phyloP scores from a whole-genome alignment of 352 stramenopile species.

The Paralagenidium karlingii region DNA sequence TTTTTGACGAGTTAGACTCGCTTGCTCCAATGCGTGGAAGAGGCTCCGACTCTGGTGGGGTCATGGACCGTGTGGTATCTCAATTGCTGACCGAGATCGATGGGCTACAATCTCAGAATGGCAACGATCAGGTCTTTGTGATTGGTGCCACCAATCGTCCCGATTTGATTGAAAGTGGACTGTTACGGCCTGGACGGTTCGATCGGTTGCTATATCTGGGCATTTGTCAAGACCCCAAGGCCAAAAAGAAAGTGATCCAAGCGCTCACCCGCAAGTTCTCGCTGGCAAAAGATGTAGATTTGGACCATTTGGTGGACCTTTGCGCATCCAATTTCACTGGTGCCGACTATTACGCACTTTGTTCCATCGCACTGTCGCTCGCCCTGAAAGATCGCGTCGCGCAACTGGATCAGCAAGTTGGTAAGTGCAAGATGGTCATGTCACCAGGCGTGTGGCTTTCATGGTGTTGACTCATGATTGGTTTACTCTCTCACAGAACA shows the following conservation, averaged over 20 bases:
- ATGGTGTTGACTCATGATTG: not conserved
- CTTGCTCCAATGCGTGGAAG: conserved; percentile 81
- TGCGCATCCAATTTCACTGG: conserved; percentile 66
- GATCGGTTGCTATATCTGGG: conserved; percentile 72
- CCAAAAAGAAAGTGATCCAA: conserved; percentile 74
- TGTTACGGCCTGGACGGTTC: conserved; percentile 89
- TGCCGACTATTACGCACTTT: conserved; percentile 76
- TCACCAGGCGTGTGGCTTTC: too few relatives aligned
- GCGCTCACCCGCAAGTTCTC: conserved; percentile 74
- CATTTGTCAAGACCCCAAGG: conserved; percentile 59
- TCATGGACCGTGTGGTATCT: conserved; percentile 95
- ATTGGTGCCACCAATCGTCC: conserved; percentile 95
- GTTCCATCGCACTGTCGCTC: conserved; percentile 55
- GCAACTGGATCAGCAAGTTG: conserved; percentile 43
- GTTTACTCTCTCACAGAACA: conserved; percentile 14
- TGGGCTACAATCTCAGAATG: conserved; percentile 39
- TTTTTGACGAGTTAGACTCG: conserved; percentile 92
- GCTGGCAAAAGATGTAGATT: conserved; percentile 36
- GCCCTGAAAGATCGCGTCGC: conserved; percentile 69
- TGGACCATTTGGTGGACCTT: conserved; percentile 39
- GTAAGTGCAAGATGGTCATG: conserved; percentile 8
- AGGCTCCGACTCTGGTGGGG: conserved; percentile 77
- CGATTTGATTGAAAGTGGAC: conserved; percentile 90
- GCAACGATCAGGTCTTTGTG: conserved; percentile 84
- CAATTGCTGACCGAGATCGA: conserved; percentile 94